Evolutionary conservation across 1,139 yeast species (phyloP).

Genomic region (Candida sanyaensis): DNA sequence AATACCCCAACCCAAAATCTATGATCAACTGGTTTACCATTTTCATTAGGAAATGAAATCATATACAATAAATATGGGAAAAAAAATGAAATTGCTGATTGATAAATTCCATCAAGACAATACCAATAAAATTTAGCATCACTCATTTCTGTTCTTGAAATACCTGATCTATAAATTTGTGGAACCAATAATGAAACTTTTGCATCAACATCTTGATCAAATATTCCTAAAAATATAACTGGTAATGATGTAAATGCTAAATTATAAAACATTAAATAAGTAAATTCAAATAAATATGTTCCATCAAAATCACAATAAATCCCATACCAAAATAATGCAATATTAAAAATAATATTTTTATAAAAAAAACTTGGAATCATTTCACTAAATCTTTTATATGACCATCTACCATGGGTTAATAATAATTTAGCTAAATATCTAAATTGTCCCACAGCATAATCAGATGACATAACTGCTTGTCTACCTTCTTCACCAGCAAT

Average conservation of each 20-base stretch:
- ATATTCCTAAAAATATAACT: constrained; percentile 82
- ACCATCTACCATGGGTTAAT: constrained; percentile 95
- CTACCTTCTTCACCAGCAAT: constrained; percentile 98
- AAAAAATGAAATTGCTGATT: constrained; percentile 81
- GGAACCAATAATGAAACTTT: constrained; percentile 86
- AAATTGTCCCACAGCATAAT: constrained; percentile 95
- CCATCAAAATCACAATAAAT: constrained; percentile 86
- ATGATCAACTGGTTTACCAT: constrained; percentile 75
- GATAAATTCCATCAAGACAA: constrained; percentile 86
- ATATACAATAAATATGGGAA: constrained; percentile 74
- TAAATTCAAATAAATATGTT: constrained; percentile 86
- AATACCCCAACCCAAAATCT: constrained; percentile 83
- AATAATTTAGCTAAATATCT: constrained; percentile 76
- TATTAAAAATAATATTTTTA: constrained; percentile 86
- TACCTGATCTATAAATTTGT: constrained; percentile 84
- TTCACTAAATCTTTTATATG: constrained; percentile 86
- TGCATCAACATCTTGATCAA: constrained; percentile 92
- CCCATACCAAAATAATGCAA: constrained; percentile 94
- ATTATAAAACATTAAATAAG: constrained; percentile 89
- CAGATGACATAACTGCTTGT: constrained; percentile 97
- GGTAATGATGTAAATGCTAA: constrained; percentile 95
- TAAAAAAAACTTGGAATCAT: constrained; percentile 94
- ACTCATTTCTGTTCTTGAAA: constrained; percentile 79
- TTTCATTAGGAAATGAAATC: constrained; percentile 56
- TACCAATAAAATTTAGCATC: constrained; percentile 79